Conservation (phyloP, 116 monocot genomes). For the Iris pallida region DNA sequence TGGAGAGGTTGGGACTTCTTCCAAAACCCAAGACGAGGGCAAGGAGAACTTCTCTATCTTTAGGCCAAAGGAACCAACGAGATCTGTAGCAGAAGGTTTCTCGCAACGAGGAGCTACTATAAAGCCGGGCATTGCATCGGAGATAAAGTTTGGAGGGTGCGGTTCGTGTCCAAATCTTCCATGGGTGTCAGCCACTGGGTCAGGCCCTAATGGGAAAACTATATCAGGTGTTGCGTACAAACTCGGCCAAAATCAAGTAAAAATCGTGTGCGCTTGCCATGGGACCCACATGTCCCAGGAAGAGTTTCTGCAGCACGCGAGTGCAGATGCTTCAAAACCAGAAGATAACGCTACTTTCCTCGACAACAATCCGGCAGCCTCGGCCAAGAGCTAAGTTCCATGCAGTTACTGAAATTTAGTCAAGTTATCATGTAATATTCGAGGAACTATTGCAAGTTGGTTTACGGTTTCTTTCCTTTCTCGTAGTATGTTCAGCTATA, state of each 20-base stretch:
- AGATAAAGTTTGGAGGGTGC: conserved; percentile 71
- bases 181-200: conserved; percentile 88
- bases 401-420: too few species aligned
- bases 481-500: too few species aligned
- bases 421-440: too few species aligned
- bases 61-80: conserved; percentile 26
- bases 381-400: conserved; percentile 29
- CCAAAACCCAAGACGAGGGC: conserved; percentile 28
- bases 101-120: conserved; percentile 39
- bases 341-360: conserved; percentile 40
- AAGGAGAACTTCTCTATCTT: conserved; percentile 20
- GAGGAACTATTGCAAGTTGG: too few species aligned
- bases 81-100: conserved; percentile 18
- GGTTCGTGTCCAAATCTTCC: conserved; percentile 87
- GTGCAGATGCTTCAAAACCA: conserved; percentile 18
- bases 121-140: conserved; percentile 58
- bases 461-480: too few species aligned
- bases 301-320: conserved; percentile 84
- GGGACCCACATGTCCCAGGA: conserved; percentile 80
- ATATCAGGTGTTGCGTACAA: conserved; percentile 95
- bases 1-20: conserved; percentile 24
- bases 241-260: conserved; percentile 59
- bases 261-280: conserved; percentile 94
- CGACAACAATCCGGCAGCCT: conserved; percentile 29
- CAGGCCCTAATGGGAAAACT: conserved; percentile 67